Evolutionary conservation across 768 basidiomycete genomes (phyloP), one percentile per base, ranked within the genome.

Genomic region (Jaapia argillacea): DNA sequence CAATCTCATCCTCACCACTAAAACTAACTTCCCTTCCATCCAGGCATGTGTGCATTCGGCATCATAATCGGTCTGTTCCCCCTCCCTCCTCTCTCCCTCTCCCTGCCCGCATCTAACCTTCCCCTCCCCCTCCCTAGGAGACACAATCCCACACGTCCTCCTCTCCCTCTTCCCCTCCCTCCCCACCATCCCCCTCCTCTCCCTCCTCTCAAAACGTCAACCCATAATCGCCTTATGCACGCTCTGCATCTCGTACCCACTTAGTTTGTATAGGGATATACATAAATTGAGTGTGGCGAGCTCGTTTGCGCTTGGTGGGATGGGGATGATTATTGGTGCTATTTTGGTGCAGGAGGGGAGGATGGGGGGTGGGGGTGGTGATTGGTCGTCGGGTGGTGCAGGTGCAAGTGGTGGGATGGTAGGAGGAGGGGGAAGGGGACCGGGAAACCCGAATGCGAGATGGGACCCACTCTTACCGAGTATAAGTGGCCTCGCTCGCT

Each of bases 21-120:
- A 10, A 10, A 33, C 28, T 33, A 16, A 33, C 28, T 33, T 10
- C 10, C 28, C 16, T 6, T 31, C 37, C 2, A 23, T 24, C 10
- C 47, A 87, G 88, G 94, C 35, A 97, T 97, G 92, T 94, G 91
- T 51, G 94, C 94, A 0, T 98, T 97, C 59, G 89, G 91, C 23
- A 94, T 98, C 54, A 97, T 98, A 52, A 90, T 96, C 43, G 82
- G 70, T 72, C 38, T 28, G 57, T 49, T 18, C 31, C n/a, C 55
- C 42, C 41, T 25, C 10, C 20, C 21, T 14, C 36, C 31, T 40
- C 18, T n/a, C 10, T 14, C 6, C 5, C 3, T 25, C 26, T 21
- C n/a, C n/a, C n/a, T n/a, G n/a, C n/a, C n/a, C n/a, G n/a, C n/a
- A n/a, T n/a, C 22, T 40, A 39, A 13, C 36, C 25, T 12, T 48